phyloP scores from a whole-genome alignment of 805 yeast species.

The Clavispora santaluciae region DNA sequence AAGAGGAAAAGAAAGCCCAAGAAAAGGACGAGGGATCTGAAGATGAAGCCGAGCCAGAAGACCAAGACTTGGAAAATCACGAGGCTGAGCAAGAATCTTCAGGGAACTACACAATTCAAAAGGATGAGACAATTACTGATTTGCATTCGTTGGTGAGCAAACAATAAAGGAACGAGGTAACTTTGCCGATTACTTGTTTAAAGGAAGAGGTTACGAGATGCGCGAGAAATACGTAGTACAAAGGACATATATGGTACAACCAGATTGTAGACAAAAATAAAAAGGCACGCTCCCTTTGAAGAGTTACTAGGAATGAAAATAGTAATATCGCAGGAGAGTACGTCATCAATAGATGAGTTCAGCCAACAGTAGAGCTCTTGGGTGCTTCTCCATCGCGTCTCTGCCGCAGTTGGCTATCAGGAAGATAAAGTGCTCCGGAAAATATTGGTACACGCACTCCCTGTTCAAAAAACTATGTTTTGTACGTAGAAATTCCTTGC shows the following conservation, averaged over 20 bases:
- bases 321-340: no score
- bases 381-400: no score
- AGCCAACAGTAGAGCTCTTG: no score
- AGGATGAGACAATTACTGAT: constrained; percentile 54
- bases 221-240: background rate
- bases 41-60: background rate
- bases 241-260: background rate
- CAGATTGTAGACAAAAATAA: no score
- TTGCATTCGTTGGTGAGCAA: constrained; percentile 34
- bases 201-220: background rate
- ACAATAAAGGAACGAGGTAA: background rate
- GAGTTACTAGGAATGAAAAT: no score
- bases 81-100: constrained; percentile 7
- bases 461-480: background rate
- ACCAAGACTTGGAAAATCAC: constrained; percentile 3
- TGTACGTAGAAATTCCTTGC: background rate
- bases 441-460: background rate
- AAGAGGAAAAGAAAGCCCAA: constrained; percentile 3
- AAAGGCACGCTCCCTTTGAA: no score
- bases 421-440: background rate
- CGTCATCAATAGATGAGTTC: no score
- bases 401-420: no score
- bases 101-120: constrained; percentile 21
- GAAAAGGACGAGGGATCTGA: background rate
- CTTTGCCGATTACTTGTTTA: background rate